A percentile compares a stretch with the other conserved stretches of the same genome.
These are phyloP conservation scores for Mortierella sp. DNA, from an alignment of 371 early-diverging fungal genomes.

Conservation along the genomic window DNA sequence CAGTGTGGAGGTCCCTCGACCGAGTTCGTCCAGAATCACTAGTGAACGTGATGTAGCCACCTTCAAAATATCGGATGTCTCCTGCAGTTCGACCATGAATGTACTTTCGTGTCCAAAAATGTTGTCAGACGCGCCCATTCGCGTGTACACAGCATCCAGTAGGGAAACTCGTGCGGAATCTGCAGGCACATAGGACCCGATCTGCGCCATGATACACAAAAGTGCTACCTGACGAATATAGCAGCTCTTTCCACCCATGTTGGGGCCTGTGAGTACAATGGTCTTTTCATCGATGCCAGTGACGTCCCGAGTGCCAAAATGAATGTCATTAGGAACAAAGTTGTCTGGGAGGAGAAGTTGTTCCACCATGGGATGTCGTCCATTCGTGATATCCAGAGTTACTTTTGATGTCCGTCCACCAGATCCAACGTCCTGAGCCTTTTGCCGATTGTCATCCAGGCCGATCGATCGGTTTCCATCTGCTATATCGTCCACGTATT, in stretches of 20 bases:
- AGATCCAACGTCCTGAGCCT: neutral
- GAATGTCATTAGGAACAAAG: constrained; percentile 81
- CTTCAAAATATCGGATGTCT: constrained; percentile 91
- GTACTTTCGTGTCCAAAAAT: constrained; percentile 87
- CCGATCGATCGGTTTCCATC: constrained; percentile 57
- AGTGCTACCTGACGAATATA: constrained; percentile 79
- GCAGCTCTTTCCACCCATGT: constrained; percentile 97
- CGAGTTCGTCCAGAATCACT: constrained; percentile 99
- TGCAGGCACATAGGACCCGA: constrained; percentile 95
- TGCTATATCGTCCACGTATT: constrained; percentile 56
- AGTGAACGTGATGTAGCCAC: constrained; percentile 84
- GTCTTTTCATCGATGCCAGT: constrained; percentile 52
- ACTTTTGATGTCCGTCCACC: constrained; percentile 21
- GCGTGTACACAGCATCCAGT: constrained; percentile 91
- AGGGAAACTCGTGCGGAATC: constrained; percentile 84
- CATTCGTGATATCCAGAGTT: constrained; percentile 61
- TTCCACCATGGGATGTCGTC: constrained; percentile 94
- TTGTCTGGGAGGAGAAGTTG: constrained; percentile 64
- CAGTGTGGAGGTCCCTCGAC: constrained; percentile 95
- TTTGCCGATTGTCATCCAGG: constrained; percentile 56
- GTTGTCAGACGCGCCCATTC: constrained; percentile 85
- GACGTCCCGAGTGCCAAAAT: constrained; percentile 51
- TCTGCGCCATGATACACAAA: constrained; percentile 92
- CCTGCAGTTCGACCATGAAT: constrained; percentile 99
- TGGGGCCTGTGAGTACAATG: constrained; percentile 68